A percentile compares a stretch with the other conserved stretches of the same genome.
These are phyloP conservation scores for Phylloporus arenicola DNA, from an alignment of 768 basidiomycete genomes.

Conservation along the genomic window DNA sequence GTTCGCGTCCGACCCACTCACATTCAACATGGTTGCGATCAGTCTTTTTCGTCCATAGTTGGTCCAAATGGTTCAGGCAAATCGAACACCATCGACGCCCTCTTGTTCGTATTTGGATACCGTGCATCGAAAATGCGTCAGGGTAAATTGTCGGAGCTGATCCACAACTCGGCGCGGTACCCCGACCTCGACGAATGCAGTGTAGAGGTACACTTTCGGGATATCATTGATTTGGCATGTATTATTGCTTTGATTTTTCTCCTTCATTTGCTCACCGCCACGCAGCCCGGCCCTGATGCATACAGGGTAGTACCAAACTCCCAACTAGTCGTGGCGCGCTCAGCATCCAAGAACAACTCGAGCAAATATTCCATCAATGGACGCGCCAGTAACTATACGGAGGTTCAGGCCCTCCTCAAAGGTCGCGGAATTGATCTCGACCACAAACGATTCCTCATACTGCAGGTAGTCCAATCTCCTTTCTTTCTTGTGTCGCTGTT, in stretches of 20 bases:
- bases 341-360: conserved; percentile 83
- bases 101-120: conserved; percentile 97
- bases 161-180: conserved; percentile 89
- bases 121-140: conserved; percentile 97
- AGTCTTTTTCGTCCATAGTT: conserved; percentile 98
- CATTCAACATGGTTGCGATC: neutral
- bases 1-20: neutral
- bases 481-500: neutral
- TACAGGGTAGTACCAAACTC: conserved; percentile 80
- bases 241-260: neutral
- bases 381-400: conserved; percentile 67
- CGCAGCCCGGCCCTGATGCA: conserved; percentile 83
- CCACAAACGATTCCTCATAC: conserved; percentile 96
- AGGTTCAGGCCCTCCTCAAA: conserved; percentile 87
- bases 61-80: conserved; percentile 98
- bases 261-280: neutral
- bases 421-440: conserved; percentile 94
- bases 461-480: conserved; percentile 53
- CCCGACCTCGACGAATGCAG: conserved; percentile 84
- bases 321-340: conserved; percentile 76
- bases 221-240: conserved; percentile 84
- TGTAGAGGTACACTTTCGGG: conserved; percentile 95
- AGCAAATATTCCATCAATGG: conserved; percentile 92
- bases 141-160: conserved; percentile 91
- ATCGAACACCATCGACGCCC: conserved; percentile 96